These are phyloP conservation scores for Auxenochlorella pyrenoidosa DNA, from an alignment of 139 green algal genomes.

Conservation along the genomic window DNA sequence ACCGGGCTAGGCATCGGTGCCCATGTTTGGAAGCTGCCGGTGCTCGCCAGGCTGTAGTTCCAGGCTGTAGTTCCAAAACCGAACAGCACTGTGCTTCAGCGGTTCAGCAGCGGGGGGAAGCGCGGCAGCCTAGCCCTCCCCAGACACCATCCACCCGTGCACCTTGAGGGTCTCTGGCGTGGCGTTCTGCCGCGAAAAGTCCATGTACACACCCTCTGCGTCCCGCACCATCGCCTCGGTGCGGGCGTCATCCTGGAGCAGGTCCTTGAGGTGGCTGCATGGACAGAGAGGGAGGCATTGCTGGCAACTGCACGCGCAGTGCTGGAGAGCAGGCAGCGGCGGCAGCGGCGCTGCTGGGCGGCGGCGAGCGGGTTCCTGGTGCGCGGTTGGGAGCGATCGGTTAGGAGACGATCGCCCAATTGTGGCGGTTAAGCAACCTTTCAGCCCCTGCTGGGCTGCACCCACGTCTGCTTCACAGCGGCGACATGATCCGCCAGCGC, in stretches of 20 bases:
- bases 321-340: neutral
- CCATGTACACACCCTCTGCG: conserved; percentile 86
- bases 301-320: neutral
- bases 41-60: too few species aligned
- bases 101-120: too few species aligned
- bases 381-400: neutral
- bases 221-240: conserved; percentile 85
- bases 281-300: neutral
- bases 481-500: conserved; percentile 79
- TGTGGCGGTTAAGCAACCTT: neutral
- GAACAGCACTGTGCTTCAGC: too few species aligned
- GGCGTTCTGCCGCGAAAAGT: conserved; percentile 92
- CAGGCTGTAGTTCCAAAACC: too few species aligned
- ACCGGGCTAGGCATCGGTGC: too few species aligned
- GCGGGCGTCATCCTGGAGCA: conserved; percentile 84
- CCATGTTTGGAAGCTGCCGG: too few species aligned
- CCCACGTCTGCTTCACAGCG: conserved; percentile 71
- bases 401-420: neutral
- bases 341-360: neutral
- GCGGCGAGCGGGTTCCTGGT: neutral
- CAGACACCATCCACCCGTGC: neutral
- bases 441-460: neutral
- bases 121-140: too few species aligned
- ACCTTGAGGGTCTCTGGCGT: conserved; percentile 91
- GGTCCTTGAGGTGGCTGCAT: conserved; percentile 85